Percentiles rank a stretch among this genome's conserved stretches.
phyloP scores from a whole-genome alignment of 2,329 filamentous ascomycete species.

The Aspergillus spinulosporus region DNA sequence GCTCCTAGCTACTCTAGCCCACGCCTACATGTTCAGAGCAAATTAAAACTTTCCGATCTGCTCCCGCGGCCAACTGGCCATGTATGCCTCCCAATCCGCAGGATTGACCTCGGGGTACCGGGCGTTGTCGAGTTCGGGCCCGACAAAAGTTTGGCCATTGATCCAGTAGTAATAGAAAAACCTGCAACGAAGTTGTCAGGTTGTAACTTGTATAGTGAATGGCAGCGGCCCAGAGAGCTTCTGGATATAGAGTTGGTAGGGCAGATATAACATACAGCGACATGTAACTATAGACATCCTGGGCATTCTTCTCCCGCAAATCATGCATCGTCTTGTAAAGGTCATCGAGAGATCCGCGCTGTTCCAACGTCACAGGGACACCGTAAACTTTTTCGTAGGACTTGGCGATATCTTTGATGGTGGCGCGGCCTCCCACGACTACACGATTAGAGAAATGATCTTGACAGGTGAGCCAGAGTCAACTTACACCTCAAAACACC shows the following conservation, averaged over 20 bases:
- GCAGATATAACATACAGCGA: constrained; percentile 9
- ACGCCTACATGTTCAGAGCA: background rate
- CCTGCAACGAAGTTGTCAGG: constrained; percentile 1
- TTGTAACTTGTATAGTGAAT: background rate
- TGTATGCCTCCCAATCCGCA: background rate
- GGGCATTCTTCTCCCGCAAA: constrained; percentile 16
- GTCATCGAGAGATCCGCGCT: constrained; percentile 30
- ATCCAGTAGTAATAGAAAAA: constrained; percentile 23
- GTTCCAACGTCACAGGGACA: constrained; percentile 22
- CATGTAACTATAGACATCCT: constrained; percentile 21
- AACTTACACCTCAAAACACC: constrained; percentile 15
- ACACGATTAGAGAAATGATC: background rate
- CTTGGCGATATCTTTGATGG: constrained; percentile 27
- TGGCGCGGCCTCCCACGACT: constrained; percentile 37
- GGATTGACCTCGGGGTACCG: background rate
- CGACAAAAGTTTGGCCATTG: constrained; percentile 19
- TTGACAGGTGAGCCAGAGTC: background rate
- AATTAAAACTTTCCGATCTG: constrained; percentile 5
- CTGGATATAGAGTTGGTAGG: background rate
- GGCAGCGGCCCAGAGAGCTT: no score
- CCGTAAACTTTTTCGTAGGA: constrained; percentile 30
- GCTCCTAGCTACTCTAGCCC: no score
- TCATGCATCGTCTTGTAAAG: constrained; percentile 31
- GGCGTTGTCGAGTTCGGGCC: constrained; percentile 15
- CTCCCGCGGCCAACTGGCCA: background rate